Evolutionary conservation across 495 filamentous ascomycete genomes (phyloP).

Genomic region (Aspergillus campestris): DNA sequence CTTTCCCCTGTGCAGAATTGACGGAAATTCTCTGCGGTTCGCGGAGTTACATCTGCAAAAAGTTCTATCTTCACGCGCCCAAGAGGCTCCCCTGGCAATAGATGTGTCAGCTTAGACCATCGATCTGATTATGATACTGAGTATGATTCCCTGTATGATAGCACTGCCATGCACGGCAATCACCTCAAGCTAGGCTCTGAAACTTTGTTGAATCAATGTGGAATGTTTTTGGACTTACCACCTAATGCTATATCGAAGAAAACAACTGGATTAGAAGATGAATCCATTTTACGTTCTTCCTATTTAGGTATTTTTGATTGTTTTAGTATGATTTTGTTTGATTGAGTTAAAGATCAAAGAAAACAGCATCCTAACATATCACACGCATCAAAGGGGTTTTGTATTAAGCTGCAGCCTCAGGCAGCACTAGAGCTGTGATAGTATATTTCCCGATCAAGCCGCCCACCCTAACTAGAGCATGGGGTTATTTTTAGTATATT

Average conservation of each 20-base stretch:
- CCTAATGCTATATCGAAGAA: slow-evolving; percentile 93
- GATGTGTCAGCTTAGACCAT: background rate
- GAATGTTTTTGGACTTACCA: slow-evolving; percentile 46
- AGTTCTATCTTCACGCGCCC: slow-evolving; percentile 93
- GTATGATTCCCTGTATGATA: too few species aligned
- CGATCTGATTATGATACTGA: too few species aligned
- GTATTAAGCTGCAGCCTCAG: too few species aligned
- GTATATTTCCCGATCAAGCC: background rate
- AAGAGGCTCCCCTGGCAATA: slow-evolving; percentile 65
- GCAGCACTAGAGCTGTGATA: too few species aligned
- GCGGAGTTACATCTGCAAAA: slow-evolving; percentile 73
- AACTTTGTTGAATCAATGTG: too few species aligned
- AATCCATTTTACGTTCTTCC: background rate
- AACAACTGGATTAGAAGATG: slow-evolving; percentile 51
- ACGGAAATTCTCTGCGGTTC: slow-evolving; percentile 93
- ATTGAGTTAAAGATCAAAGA: too few species aligned
- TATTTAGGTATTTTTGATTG: background rate
- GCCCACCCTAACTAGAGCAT: background rate
- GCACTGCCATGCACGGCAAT: too few species aligned
- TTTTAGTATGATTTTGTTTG: too few species aligned
- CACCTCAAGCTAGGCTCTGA: too few species aligned
- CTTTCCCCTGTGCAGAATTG: slow-evolving; percentile 94
- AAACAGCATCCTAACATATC: too few species aligned
- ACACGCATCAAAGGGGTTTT: too few species aligned
- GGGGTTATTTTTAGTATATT: background rate